Evolutionary conservation across 768 basidiomycete genomes (phyloP).

Genomic region (Boletus pseudo-olivaceus): DNA sequence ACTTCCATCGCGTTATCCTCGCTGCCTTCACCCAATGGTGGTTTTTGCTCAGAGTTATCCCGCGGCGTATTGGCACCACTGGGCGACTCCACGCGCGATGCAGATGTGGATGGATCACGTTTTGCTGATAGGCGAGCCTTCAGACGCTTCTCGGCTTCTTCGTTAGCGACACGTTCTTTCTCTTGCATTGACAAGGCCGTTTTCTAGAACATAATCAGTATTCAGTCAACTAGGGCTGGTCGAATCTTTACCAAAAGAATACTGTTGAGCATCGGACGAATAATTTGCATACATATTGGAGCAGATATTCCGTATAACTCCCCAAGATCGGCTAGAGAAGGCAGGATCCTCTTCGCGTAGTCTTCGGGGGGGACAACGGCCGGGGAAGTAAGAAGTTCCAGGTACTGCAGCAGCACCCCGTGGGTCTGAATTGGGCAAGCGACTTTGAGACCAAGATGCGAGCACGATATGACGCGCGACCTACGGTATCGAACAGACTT

Average conservation of each 20-base stretch:
- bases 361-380: conserved; percentile 63
- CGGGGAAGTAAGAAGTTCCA: conserved; percentile 80
- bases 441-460: conserved; percentile 18
- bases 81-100: conserved; percentile 66
- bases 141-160: conserved; percentile 76
- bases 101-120: conserved; percentile 55
- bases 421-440: conserved; percentile 60
- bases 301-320: conserved; percentile 76
- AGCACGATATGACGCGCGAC: conserved; percentile 32
- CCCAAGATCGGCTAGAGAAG: conserved; percentile 70
- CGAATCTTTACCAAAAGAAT: conserved; percentile 50
- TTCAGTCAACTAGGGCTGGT: background rate
- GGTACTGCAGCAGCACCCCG: conserved; percentile 86
- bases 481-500: conserved; percentile 83
- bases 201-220: conserved; percentile 36
- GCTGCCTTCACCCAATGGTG: conserved; percentile 29
- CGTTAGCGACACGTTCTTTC: conserved; percentile 62
- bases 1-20: conserved; percentile 55
- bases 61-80: conserved; percentile 33
- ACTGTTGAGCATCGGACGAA: conserved; percentile 74
- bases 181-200: conserved; percentile 64
- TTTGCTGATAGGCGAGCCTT: conserved; percentile 76
- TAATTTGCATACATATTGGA: conserved; percentile 90
- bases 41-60: conserved; percentile 25
- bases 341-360: conserved; percentile 71